These are phyloP conservation scores for Patellifolia procumbens DNA, from an alignment of 179 eudicot species.

Conservation along the genomic window DNA sequence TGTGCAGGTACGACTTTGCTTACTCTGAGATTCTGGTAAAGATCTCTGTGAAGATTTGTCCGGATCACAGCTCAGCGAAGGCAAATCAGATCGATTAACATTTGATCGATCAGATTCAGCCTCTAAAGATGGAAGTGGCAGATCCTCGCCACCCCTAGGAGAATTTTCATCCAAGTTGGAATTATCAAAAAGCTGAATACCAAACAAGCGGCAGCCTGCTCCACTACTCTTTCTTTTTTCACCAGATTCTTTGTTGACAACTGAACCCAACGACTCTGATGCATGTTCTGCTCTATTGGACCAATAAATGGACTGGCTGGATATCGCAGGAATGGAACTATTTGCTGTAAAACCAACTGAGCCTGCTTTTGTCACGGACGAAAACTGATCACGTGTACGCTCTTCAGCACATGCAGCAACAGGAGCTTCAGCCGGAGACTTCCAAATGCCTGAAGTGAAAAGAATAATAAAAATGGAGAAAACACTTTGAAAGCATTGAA, in stretches of 20 bases:
- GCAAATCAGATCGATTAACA: constrained; percentile 52
- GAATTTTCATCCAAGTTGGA: constrained; percentile 44
- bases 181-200: constrained; percentile 64
- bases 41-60: constrained; percentile 71
- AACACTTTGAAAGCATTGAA: background rate
- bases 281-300: constrained; percentile 48
- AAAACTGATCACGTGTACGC: constrained; percentile 53
- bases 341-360: constrained; percentile 46
- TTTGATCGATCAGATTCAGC: constrained; percentile 60
- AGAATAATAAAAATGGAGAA: background rate
- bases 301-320: constrained; percentile 51
- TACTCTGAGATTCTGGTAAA: constrained; percentile 59
- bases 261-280: constrained; percentile 52
- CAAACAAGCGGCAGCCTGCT: constrained; percentile 77
- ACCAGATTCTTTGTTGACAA: constrained; percentile 42
- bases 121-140: constrained; percentile 49
- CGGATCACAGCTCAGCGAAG: constrained; percentile 63
- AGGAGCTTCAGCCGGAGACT: constrained; percentile 46
- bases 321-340: constrained; percentile 38
- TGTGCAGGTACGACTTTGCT: constrained; percentile 83
- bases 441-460: constrained; percentile 59
- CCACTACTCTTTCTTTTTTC: constrained; percentile 57
- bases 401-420: constrained; percentile 49
- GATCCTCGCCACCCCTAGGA: constrained; percentile 43
- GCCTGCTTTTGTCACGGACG: constrained; percentile 44